phyloP scores from a whole-genome alignment of 768 basidiomycete species.

The Favolaschia claudopus region DNA sequence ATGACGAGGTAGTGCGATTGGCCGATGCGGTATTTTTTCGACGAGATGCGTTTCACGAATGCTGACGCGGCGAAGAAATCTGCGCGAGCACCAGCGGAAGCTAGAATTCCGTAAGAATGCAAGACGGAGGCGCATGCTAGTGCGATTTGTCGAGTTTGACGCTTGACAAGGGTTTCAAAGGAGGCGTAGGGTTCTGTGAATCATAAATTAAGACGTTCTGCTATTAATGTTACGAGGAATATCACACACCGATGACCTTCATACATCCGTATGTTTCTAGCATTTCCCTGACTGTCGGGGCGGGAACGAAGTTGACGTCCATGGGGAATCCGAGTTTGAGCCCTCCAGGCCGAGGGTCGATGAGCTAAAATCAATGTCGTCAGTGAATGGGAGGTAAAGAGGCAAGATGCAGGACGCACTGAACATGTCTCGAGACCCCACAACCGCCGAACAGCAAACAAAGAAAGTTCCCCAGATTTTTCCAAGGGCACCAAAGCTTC shows the following conservation, averaged over 20 bases:
- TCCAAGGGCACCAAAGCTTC: slow-evolving; percentile 7
- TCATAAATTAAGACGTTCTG: neutral
- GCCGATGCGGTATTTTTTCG: no score
- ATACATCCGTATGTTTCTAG: slow-evolving; percentile 10
- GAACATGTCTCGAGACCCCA: slow-evolving; percentile 25
- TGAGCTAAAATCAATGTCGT: neutral
- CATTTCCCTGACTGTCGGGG: slow-evolving; percentile 1
- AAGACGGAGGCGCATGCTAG: neutral
- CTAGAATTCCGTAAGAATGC: no score
- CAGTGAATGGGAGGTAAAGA: neutral
- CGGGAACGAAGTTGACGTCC: slow-evolving; percentile 14
- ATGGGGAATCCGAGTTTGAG: slow-evolving; percentile 14
- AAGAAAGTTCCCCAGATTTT: slow-evolving; percentile 8
- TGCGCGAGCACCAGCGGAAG: no score
- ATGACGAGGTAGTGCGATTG: no score
- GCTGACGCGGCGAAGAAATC: no score
- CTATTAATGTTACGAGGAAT: neutral
- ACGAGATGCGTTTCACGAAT: no score
- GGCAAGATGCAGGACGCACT: neutral
- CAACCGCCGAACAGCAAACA: slow-evolving; percentile 7
- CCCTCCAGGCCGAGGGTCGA: slow-evolving; percentile 11
- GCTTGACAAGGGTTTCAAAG: slow-evolving; percentile 13
- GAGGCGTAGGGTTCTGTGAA: slow-evolving; percentile 16
- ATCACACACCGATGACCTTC: slow-evolving; percentile 24
- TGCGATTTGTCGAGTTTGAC: slow-evolving; percentile 12